These are phyloP conservation scores for Ganoderma lingzhi DNA, from an alignment of 1,284 basidiomycete genomes.

Conservation along the genomic window DNA sequence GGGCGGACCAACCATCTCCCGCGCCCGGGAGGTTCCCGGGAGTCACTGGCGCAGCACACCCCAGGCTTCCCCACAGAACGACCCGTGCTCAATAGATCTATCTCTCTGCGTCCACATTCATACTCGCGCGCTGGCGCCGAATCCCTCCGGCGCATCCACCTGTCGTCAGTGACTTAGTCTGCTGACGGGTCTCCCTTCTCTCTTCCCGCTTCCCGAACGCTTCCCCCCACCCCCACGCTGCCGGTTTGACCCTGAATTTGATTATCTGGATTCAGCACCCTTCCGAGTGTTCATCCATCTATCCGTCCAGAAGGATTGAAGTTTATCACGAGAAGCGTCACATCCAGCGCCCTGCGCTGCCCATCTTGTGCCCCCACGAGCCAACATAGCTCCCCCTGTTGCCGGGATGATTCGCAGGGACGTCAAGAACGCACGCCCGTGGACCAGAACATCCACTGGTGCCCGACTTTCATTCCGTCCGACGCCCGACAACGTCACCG, in stretches of 20 bases:
- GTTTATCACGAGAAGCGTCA: constrained; percentile 17
- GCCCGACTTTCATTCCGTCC: background rate
- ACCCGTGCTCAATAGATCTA: background rate
- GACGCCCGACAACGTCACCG: constrained; percentile 9
- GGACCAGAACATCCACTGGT: background rate
- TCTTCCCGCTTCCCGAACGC: background rate
- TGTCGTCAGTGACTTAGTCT: background rate
- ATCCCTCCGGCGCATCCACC: background rate
- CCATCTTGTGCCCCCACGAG: background rate
- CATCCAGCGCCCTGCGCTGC: background rate
- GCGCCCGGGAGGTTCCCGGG: background rate
- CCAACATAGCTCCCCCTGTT: background rate
- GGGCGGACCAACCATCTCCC: background rate
- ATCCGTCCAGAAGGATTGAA: background rate
- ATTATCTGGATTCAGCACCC: constrained; percentile 18
- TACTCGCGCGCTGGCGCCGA: background rate
- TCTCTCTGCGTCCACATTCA: background rate
- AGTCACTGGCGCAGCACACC: background rate
- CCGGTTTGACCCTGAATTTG: constrained; percentile 31
- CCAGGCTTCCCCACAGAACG: background rate
- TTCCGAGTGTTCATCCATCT: background rate
- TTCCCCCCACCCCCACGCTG: background rate
- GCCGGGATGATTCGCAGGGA: constrained; percentile 16
- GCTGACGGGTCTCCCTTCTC: background rate
- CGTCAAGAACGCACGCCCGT: background rate